Evolutionary conservation across 345 rosid genomes (phyloP).

Genomic region (Aurinia saxatilis): DNA sequence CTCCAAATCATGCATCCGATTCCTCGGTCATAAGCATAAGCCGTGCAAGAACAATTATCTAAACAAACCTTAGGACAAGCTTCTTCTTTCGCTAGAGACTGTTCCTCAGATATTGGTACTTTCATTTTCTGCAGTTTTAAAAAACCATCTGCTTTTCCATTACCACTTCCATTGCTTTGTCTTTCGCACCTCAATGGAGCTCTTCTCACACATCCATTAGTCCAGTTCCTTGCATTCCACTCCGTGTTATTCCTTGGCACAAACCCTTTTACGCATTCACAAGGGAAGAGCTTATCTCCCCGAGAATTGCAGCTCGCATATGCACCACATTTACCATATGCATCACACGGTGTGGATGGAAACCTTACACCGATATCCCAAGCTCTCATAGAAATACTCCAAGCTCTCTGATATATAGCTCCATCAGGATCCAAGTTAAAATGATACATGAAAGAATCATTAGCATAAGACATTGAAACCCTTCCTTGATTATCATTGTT

Average conservation of each 20-base stretch:
- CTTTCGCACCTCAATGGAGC: slow-evolving; percentile 29
- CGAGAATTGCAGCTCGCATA: slow-evolving; percentile 31
- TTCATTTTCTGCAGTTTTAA: slow-evolving; percentile 29
- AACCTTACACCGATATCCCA: not conserved
- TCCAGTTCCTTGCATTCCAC: slow-evolving; percentile 41
- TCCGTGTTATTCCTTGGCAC: slow-evolving; percentile 33
- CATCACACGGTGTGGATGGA: slow-evolving; percentile 29
- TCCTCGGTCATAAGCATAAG: slow-evolving; percentile 38
- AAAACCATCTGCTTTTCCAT: slow-evolving; percentile 36
- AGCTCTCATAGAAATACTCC: slow-evolving; percentile 9
- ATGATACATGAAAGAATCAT: not conserved
- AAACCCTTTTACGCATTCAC: slow-evolving; percentile 51
- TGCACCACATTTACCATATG: slow-evolving; percentile 45
- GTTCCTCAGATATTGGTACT: slow-evolving; percentile 35
- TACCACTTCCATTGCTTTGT: slow-evolving; percentile 6
- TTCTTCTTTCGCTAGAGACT: slow-evolving; percentile 2
- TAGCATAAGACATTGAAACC: not conserved
- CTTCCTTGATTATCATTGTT: slow-evolving; percentile 21
- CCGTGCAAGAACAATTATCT: slow-evolving; percentile 44
- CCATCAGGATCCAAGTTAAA: slow-evolving; percentile 34
- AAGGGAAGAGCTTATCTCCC: slow-evolving; percentile 30
- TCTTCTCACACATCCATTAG: slow-evolving; percentile 40
- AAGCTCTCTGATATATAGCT: not conserved
- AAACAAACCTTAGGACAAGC: slow-evolving; percentile 33
- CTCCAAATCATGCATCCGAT: slow-evolving; percentile 48